Evolutionary conservation across 2,329 filamentous ascomycete species (phyloP).

Genomic region (Helicocarpus griseus): DNA sequence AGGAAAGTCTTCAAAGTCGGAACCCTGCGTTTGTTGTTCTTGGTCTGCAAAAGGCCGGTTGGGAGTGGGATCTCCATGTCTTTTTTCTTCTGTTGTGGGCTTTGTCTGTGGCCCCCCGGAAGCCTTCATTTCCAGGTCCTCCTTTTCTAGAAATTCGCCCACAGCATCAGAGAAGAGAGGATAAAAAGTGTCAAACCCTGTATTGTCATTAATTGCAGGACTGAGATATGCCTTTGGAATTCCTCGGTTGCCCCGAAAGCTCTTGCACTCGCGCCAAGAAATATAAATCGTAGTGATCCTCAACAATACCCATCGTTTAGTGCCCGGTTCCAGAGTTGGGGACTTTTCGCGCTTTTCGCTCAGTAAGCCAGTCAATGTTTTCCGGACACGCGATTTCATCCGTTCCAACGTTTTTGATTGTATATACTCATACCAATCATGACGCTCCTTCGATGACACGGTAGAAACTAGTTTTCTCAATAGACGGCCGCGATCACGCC

Average conservation of each 20-base stretch:
- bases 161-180: slow-evolving; percentile 20
- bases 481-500: slow-evolving; percentile 28
- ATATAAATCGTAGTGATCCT: slow-evolving; percentile 22
- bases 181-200: slow-evolving; percentile 22
- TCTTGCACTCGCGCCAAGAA: slow-evolving; percentile 21
- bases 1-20: slow-evolving; percentile 7
- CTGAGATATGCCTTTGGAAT: slow-evolving; percentile 15
- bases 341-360: too few relatives aligned
- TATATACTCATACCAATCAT: slow-evolving; percentile 10
- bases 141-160: slow-evolving; percentile 9
- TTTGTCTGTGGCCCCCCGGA: slow-evolving; percentile 3
- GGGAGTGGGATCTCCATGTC: neutral
- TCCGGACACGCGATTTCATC: neutral
- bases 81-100: neutral
- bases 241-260: slow-evolving; percentile 12
- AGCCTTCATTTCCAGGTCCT: slow-evolving; percentile 6
- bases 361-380: neutral
- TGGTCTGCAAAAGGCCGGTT: slow-evolving; percentile 4
- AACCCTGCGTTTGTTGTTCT: slow-evolving; percentile 7
- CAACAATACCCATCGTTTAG: slow-evolving; percentile 8
- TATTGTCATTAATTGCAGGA: slow-evolving; percentile 17
- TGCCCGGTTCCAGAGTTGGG: neutral
- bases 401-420: neutral
- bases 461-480: slow-evolving; percentile 22
- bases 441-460: slow-evolving; percentile 15